Base-by-base conservation (phyloP, 2,329 filamentous ascomycete species). In the Aspergillus pseudotamarii region DNA sequence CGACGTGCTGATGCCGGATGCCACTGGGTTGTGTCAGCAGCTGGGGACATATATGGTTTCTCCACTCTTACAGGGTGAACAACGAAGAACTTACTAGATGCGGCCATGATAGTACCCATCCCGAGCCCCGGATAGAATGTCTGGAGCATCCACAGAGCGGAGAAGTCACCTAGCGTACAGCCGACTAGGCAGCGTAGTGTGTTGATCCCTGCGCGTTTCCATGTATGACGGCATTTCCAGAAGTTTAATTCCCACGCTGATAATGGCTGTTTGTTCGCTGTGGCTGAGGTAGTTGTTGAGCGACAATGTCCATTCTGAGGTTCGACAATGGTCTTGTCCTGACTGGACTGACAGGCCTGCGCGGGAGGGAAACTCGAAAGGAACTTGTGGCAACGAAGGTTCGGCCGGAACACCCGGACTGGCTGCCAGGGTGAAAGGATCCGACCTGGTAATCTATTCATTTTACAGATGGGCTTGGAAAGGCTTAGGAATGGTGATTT, bases 141-240 rank as follows among this genome's bases (percentile, higher is more conserved):
- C 62, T 87, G 85, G 0, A 88, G 76, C 38, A 81, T 78, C 85
- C 85, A 88, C 76, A 87, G 81, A 0, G 83, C 79, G 1, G 83
- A 80, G 64, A 87, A 87, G 69, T 87, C 85, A n/a, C 85, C 85
- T 0, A 76, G 46, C 0, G 84, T 86, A 67, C 85, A 87, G 8
- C 85, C 85, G 2, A 84, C 73, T 1, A 87, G 78, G 64, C 85
- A 87, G 8, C 85, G 82, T 4, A 85, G 70, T 0, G 85, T 87
- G 67, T 87, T 87, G 66, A 87, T 69, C 0, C 76, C 75, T 0
- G 85, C 83, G n/a, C 85, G 76, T 32, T 75, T 77, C 85, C 85
- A 87, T 0, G 76, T 72, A 12, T 71, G 63, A 12, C 59, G 67
- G 21, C 71, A 78, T 2, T 67, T 65, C 79, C 79, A 81, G 66